Base-by-base conservation (phyloP, 805 yeast species). In the Jamesozyma lodderae region DNA sequence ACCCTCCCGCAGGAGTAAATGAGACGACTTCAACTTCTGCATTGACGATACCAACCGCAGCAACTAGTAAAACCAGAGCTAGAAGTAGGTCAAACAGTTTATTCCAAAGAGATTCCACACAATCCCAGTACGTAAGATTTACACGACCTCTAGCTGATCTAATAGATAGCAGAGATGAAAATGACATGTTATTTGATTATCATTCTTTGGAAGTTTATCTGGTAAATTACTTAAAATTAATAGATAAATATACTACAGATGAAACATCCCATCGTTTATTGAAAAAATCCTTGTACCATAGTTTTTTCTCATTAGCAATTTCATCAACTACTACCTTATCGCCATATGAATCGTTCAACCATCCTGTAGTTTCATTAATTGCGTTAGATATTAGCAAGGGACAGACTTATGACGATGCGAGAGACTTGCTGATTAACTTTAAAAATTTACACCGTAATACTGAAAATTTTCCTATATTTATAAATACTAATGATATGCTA, bases 281-380 rank as follows among this genome's bases (percentile, higher is more conserved):
- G 29, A 67, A 66, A 36, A 66, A 66, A 38, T 66, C 74, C 4
- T 60, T 79, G 8, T 84, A 79, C 53, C 62, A 74, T 43, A 72
- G 70, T 36, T 68, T 77, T 45, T 68, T 81, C 46, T 68, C 77
- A 22, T 71, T 75, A 45, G 57, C 61, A 7, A 52, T 81, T 30
- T 63, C 81, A 6, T 69, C 85, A 3, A 68, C 81, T 10, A 69
- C 74, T 11, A 69, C 70, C 6, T 60, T 83, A 7, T 75, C 84
- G 2, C 78, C 90, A 2, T 85, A 83, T 54, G 96, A 90, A 57
- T 79, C 86, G 4, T 78, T 87, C 57, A 79, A 82, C 47, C 96
- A 88, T 54, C 96, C 96, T 0, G 73, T 86, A 2, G 71, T 84
- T 2, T 81, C 87, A 30, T 55, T 90, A 11, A 68, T 86, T 36